Conservation (phyloP, 2,329 filamentous ascomycete species). For the Sporothrix globosa region DNA sequence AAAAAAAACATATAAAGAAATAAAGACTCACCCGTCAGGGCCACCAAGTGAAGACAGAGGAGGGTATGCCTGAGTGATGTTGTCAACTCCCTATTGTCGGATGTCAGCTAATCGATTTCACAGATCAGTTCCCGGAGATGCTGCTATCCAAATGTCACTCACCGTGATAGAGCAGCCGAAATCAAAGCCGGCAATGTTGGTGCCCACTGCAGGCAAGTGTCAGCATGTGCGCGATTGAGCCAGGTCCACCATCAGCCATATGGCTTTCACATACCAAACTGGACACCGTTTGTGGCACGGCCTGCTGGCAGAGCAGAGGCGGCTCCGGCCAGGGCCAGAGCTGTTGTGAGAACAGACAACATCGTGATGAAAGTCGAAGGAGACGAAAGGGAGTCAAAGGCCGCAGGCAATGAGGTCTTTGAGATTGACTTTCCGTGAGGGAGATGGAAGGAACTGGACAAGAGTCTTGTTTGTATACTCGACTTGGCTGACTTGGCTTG, state of each 20-base stretch:
- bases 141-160: not conserved
- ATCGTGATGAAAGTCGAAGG: not conserved
- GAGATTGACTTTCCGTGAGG: too few relatives aligned
- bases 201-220: conserved; percentile 21
- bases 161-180: conserved; percentile 48
- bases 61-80: conserved; percentile 7
- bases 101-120: not conserved
- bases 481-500: not conserved
- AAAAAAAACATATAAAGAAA: not conserved
- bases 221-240: not conserved
- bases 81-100: not conserved
- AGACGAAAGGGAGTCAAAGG: not conserved
- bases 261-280: conserved; percentile 19
- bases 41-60: conserved; percentile 39
- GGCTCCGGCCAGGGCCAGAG: conserved; percentile 25
- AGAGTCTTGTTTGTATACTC: not conserved
- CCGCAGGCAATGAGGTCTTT: not conserved
- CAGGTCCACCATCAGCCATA: too few relatives aligned
- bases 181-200: conserved; percentile 51
- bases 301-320: conserved; percentile 20
- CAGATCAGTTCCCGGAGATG: too few relatives aligned
- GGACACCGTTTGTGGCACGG: conserved; percentile 3
- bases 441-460: not conserved
- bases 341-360: conserved; percentile 12
- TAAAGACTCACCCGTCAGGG: conserved; percentile 35